Conservation (phyloP, 495 filamentous ascomycete genomes). For the Aspergillus asperescens region DNA sequence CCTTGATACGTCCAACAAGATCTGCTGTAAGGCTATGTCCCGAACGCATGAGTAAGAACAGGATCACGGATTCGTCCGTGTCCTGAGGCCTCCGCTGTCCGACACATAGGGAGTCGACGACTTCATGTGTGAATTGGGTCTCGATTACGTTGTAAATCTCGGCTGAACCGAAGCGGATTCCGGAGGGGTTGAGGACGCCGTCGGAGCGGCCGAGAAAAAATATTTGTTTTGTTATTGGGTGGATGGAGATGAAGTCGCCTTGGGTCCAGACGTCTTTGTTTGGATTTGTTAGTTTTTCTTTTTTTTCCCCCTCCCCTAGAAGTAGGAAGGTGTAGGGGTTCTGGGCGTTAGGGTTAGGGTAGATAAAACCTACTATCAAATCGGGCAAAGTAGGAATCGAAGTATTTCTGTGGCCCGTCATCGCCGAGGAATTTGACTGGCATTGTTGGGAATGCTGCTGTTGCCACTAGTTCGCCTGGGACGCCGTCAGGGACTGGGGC, state of each 20-base stretch:
- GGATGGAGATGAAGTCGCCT: constrained; percentile 68
- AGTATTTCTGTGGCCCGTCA: constrained; percentile 51
- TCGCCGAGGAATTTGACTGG: constrained; percentile 70
- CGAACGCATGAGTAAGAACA: constrained; percentile 67
- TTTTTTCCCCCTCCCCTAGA: too few relatives aligned
- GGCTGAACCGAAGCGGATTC: constrained; percentile 70
- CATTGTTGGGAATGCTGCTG: constrained; percentile 64
- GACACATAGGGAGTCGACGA: constrained; percentile 67
- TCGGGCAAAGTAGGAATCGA: constrained; percentile 64
- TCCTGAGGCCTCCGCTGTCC: constrained; percentile 66
- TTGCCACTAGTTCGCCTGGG: constrained; percentile 69
- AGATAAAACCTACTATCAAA: constrained; percentile 33
- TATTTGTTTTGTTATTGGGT: constrained; percentile 60
- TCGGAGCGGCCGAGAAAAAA: constrained; percentile 70
- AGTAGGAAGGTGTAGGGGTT: neutral
- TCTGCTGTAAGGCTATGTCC: constrained; percentile 48
- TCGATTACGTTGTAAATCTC: constrained; percentile 77
- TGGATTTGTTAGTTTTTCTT: neutral
- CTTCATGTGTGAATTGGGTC: constrained; percentile 51
- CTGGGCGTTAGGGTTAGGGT: neutral
- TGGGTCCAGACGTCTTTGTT: constrained; percentile 65
- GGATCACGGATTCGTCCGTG: constrained; percentile 65
- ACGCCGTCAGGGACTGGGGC: constrained; percentile 51
- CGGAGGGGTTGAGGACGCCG: constrained; percentile 72
- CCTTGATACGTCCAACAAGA: constrained; percentile 58